phyloP scores from a whole-genome alignment of 2,329 filamentous ascomycete genomes.

The Elsinoe australis region DNA sequence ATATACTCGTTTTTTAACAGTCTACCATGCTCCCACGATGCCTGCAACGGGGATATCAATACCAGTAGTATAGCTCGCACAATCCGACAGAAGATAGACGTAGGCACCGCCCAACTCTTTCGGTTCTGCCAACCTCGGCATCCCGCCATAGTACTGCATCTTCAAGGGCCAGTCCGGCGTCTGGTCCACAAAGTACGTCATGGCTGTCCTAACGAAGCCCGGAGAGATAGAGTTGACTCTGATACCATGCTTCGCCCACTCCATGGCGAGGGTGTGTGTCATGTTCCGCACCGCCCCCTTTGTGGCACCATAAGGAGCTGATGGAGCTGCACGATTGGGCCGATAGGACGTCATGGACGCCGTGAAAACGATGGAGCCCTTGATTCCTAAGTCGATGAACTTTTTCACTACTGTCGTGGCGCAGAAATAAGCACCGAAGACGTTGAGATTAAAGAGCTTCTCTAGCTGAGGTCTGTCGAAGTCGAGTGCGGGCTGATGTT shows the following conservation, averaged over 20 bases:
- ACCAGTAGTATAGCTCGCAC: constrained; percentile 43
- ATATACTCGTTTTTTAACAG: no score
- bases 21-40: constrained; percentile 33
- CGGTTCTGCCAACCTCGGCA: constrained; percentile 45
- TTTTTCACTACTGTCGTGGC: constrained; percentile 28
- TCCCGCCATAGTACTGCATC: constrained; percentile 49
- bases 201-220: constrained; percentile 32
- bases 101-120: constrained; percentile 46
- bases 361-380: constrained; percentile 42
- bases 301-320: constrained; percentile 36
- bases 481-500: constrained; percentile 29
- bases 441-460: constrained; percentile 27
- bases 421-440: constrained; percentile 37
- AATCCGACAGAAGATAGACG: constrained; percentile 42
- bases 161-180: constrained; percentile 46
- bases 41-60: constrained; percentile 45
- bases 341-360: constrained; percentile 42
- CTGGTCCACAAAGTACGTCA: constrained; percentile 45
- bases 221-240: constrained; percentile 30
- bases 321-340: constrained; percentile 26
- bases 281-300: constrained; percentile 39
- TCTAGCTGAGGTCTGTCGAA: constrained; percentile 27
- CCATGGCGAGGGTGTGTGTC: constrained; percentile 34
- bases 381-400: constrained; percentile 24
- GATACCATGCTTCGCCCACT: constrained; percentile 31